Evolutionary conservation across 2,329 filamentous ascomycete genomes (phyloP).

Genomic region (Penicillium sp.): DNA sequence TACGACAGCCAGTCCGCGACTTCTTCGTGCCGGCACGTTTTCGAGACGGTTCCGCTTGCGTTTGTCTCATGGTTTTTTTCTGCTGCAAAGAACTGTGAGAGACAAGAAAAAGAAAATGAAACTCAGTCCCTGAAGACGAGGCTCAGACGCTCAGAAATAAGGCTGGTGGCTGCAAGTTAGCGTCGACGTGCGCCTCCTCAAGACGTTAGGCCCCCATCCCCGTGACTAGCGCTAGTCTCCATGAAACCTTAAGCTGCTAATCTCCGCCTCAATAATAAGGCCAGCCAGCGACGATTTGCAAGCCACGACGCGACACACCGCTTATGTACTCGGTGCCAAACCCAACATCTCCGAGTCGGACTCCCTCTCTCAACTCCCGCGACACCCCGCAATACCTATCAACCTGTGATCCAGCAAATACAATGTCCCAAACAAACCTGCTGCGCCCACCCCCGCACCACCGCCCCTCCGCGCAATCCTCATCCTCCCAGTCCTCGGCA

Average conservation of each 20-base stretch:
- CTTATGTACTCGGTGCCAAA: not conserved
- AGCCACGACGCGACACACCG: not conserved
- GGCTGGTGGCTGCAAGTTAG: not conserved
- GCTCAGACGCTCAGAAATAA: not conserved
- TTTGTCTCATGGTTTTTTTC: not conserved
- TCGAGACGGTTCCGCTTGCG: not conserved
- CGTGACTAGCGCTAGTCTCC: not conserved
- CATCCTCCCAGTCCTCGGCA: conserved; percentile 29
- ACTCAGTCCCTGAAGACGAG: not conserved
- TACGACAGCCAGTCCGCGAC: conserved; percentile 17
- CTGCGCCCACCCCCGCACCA: conserved; percentile 30
- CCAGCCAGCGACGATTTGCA: not conserved
- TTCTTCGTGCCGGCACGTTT: conserved; percentile 1
- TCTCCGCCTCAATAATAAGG: not conserved
- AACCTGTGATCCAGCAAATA: conserved; percentile 1
- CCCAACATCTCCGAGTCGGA: not conserved
- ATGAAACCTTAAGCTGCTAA: not conserved
- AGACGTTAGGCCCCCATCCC: not conserved
- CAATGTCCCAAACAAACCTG: conserved; percentile 25
- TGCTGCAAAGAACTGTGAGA: not conserved
- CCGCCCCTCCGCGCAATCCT: conserved; percentile 16
- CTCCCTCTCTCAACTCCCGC: not conserved
- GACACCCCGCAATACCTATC: not conserved
- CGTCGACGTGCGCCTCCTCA: not conserved
- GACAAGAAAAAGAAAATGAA: not conserved